Percentiles rank a stretch among this genome's conserved stretches.
Evolutionary conservation across 306 rosid species (phyloP).

Genomic region (Dryas octopetala): DNA sequence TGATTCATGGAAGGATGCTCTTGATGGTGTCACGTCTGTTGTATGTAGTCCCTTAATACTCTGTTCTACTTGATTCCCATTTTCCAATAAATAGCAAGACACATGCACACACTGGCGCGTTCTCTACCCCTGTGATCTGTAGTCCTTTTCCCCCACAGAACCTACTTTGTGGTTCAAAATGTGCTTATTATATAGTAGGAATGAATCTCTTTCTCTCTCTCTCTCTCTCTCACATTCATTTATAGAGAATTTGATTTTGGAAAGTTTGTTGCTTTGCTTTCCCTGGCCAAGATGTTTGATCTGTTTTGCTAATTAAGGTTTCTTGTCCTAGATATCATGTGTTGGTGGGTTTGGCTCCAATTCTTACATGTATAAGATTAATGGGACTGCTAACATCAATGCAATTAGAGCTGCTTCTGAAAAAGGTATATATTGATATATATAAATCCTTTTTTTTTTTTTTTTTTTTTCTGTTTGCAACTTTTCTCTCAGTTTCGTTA

Average conservation of each 20-base stretch:
- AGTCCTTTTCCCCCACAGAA: neutral
- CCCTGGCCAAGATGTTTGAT: slow-evolving; percentile 11
- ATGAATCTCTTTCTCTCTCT: neutral
- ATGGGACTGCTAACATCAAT: slow-evolving; percentile 95
- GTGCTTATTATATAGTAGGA: neutral
- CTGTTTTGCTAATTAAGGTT: slow-evolving; percentile 37
- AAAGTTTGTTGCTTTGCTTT: neutral
- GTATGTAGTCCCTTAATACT: slow-evolving; percentile 48
- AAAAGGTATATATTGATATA: slow-evolving; percentile 50
- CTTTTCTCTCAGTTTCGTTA: neutral
- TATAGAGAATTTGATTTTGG: neutral
- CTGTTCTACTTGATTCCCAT: neutral
- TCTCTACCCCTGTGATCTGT: neutral
- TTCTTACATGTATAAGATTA: slow-evolving; percentile 90
- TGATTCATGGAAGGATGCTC: slow-evolving; percentile 82
- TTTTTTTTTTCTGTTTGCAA: neutral
- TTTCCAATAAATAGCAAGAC: neutral
- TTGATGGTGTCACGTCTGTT: slow-evolving; percentile 79
- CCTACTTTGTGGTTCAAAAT: neutral
- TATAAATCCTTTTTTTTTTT: neutral
- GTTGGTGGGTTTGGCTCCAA: slow-evolving; percentile 98
- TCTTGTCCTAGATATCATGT: slow-evolving; percentile 74
- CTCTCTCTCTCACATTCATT: too few species aligned
- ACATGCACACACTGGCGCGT: neutral
- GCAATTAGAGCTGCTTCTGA: slow-evolving; percentile 92